A percentile compares a stretch with the other conserved stretches of the same genome.
These are phyloP conservation scores for Coriaria nepalensis DNA, from an alignment of 306 rosid species.

Conservation along the genomic window DNA sequence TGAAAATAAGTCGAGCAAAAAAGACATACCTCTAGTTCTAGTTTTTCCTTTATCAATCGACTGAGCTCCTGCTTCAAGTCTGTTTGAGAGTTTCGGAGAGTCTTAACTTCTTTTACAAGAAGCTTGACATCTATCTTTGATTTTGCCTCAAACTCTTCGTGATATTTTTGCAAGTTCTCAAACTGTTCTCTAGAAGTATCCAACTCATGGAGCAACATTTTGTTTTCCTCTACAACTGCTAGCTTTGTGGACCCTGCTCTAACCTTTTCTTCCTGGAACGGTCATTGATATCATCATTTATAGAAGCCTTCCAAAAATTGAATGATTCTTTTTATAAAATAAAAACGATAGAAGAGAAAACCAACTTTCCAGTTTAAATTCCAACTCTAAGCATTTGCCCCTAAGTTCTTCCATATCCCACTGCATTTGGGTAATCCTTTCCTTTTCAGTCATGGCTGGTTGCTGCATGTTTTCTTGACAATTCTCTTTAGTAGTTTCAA, in stretches of 20 bases:
- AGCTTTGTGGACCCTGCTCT: constrained; percentile 45
- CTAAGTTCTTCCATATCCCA: constrained; percentile 78
- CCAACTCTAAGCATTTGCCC: constrained; percentile 60
- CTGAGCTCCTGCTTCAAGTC: constrained; percentile 75
- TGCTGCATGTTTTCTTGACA: constrained; percentile 71
- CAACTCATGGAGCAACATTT: constrained; percentile 56
- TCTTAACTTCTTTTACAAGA: constrained; percentile 76
- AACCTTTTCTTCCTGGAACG: constrained; percentile 60
- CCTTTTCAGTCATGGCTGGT: constrained; percentile 56
- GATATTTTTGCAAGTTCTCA: constrained; percentile 45
- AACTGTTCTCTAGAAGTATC: constrained; percentile 52
- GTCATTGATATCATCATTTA: constrained; percentile 10
- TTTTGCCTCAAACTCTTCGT: constrained; percentile 64
- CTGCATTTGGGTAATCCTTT: constrained; percentile 74
- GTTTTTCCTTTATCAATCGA: constrained; percentile 56
- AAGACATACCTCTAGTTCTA: constrained; percentile 59
- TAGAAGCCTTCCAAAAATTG: constrained; percentile 13
- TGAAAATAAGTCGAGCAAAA: background rate
- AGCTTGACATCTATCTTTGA: constrained; percentile 75
- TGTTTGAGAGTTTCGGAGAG: constrained; percentile 62
- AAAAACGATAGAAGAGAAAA: constrained; percentile 12
- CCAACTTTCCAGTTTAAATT: constrained; percentile 46
- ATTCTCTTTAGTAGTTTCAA: constrained; percentile 59
- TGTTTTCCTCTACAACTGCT: constrained; percentile 55
- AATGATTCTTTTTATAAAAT: constrained; percentile 15